These are phyloP conservation scores for Cymbopogon citratus DNA, from an alignment of 176 grass and related monocot genomes.

Conservation along the genomic window DNA sequence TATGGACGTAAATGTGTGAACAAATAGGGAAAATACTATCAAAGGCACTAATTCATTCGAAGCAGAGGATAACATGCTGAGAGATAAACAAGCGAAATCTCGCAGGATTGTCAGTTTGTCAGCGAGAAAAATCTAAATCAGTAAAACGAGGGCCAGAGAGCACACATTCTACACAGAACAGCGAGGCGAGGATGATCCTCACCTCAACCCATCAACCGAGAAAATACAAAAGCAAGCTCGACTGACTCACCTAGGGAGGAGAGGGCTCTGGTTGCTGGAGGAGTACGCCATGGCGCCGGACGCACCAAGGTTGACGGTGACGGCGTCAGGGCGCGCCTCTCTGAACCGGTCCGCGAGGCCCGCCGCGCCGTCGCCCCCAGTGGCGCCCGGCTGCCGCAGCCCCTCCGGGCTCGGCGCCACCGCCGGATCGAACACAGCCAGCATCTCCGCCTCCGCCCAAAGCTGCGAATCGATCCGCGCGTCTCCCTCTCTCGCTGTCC, in stretches of 20 bases:
- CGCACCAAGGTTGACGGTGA: slow-evolving; percentile 50
- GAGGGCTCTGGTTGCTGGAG: slow-evolving; percentile 49
- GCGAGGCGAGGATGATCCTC: background rate
- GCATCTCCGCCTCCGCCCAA: slow-evolving; percentile 31
- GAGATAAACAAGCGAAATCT: background rate
- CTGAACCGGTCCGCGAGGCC: slow-evolving; percentile 35
- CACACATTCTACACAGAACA: background rate
- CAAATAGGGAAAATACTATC: background rate
- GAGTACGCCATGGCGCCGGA: slow-evolving; percentile 40
- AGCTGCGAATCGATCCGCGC: background rate
- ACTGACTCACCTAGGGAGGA: slow-evolving; percentile 64
- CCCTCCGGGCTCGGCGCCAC: slow-evolving; percentile 69
- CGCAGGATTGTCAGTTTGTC: background rate
- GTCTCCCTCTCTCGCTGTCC: background rate
- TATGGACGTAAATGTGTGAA: background rate
- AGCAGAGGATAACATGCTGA: background rate
- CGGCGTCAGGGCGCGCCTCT: slow-evolving; percentile 32
- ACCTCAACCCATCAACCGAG: background rate
- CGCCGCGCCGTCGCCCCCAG: slow-evolving; percentile 5
- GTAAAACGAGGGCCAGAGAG: background rate
- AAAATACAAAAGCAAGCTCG: background rate
- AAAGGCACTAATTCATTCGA: background rate
- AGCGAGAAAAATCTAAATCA: background rate
- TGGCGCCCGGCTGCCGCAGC: slow-evolving; percentile 33
- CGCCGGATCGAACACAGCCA: slow-evolving; percentile 57